These are phyloP conservation scores for Hyaloraphidium curvatum DNA, from an alignment of 192 early-diverging fungal genomes.

Conservation along the genomic window DNA sequence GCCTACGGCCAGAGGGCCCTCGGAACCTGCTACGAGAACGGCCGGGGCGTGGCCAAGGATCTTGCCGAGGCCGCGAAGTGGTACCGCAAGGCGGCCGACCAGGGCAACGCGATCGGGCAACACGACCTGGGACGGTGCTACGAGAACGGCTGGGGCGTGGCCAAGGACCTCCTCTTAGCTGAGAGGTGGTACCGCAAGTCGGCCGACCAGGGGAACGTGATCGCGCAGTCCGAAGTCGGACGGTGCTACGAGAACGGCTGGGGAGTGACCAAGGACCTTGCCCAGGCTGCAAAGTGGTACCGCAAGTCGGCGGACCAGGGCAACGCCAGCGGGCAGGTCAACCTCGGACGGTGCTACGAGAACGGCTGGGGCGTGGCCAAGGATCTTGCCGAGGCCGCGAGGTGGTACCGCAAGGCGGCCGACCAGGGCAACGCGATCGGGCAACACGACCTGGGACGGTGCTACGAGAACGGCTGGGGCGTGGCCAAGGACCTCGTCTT, in stretches of 20 bases:
- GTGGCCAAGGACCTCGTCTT: slow-evolving; percentile 33
- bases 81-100: neutral
- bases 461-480: slow-evolving; percentile 70
- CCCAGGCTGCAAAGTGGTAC: slow-evolving; percentile 31
- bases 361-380: slow-evolving; percentile 15
- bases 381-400: slow-evolving; percentile 10
- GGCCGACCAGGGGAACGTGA: slow-evolving; percentile 8
- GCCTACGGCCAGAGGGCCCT: neutral
- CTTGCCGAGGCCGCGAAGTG: neutral
- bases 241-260: slow-evolving; percentile 34
- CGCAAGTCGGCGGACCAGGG: slow-evolving; percentile 31
- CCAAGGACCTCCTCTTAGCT: slow-evolving; percentile 10
- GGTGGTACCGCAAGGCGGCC: slow-evolving; percentile 14
- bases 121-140: slow-evolving; percentile 16
- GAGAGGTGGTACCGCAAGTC: slow-evolving; percentile 14
- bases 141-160: slow-evolving; percentile 13
- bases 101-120: slow-evolving; percentile 6
- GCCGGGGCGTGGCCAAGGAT: neutral
- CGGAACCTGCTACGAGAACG: neutral
- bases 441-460: slow-evolving; percentile 25
- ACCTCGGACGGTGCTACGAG: slow-evolving; percentile 61
- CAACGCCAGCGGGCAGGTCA: slow-evolving; percentile 54
- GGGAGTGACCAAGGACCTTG: slow-evolving; percentile 7
- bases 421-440: slow-evolving; percentile 8
- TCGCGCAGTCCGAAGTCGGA: slow-evolving; percentile 38